Percentiles rank a stretch among this genome's conserved stretches.
Conservation (phyloP, 1,284 basidiomycete species). For the Rhodotorula sp. region DNA sequence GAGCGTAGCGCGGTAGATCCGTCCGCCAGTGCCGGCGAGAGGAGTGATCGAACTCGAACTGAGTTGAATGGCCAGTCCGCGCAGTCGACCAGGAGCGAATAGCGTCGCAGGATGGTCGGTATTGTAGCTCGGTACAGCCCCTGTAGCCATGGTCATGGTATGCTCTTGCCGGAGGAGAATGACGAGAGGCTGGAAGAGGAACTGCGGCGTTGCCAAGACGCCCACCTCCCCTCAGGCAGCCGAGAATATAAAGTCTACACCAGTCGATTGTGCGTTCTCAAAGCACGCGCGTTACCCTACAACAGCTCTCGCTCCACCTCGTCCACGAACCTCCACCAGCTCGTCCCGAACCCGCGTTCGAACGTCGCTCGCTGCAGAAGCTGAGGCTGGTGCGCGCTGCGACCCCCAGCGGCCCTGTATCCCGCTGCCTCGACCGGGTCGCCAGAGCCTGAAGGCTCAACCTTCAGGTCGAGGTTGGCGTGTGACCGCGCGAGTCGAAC, state of each 20-base stretch:
- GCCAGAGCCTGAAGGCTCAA: neutral
- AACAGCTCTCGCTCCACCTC: constrained; percentile 1
- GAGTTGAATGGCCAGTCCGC: constrained; percentile 15
- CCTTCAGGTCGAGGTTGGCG: neutral
- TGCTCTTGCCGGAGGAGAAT: too few species aligned
- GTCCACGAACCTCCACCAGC: constrained; percentile 11
- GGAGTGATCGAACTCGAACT: constrained; percentile 17
- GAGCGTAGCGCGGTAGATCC: neutral
- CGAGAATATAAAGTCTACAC: neutral
- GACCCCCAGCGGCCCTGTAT: neutral
- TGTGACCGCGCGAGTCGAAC: neutral
- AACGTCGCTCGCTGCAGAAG: constrained; percentile 7
- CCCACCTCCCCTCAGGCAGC: neutral
- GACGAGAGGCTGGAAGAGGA: too few species aligned
- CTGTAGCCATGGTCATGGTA: neutral
- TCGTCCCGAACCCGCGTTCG: constrained; percentile 8
- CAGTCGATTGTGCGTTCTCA: neutral
- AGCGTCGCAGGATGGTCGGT: constrained; percentile 14
- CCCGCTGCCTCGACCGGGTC: neutral
- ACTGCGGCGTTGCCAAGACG: too few species aligned
- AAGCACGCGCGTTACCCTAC: neutral
- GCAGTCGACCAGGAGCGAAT: constrained; percentile 8
- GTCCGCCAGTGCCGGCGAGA: neutral
- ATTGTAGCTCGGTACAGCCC: constrained; percentile 16
- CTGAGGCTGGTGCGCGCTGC: too few species aligned